phyloP scores from a whole-genome alignment of 352 stramenopile species.

The Phytopythium mirpurense region DNA sequence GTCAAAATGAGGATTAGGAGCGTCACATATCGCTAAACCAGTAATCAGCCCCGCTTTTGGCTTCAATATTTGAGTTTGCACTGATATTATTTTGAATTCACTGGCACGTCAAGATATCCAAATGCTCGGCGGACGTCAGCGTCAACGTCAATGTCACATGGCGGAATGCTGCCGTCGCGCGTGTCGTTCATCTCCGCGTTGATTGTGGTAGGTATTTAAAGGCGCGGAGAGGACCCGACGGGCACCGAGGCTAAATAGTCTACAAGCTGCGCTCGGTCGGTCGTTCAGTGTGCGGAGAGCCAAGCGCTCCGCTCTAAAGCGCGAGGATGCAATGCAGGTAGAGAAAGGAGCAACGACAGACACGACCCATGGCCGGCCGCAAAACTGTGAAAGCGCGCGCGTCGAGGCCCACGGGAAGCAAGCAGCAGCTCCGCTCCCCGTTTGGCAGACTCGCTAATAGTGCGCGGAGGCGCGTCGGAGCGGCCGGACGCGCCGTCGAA shows the following conservation, averaged over 20 bases:
- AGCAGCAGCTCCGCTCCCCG: not conserved
- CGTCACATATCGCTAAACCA: not conserved
- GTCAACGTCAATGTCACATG: no score
- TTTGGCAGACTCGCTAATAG: not conserved
- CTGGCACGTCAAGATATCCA: no score
- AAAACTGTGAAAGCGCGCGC: not conserved
- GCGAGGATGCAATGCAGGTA: slow-evolving; percentile 3
- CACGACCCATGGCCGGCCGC: not conserved
- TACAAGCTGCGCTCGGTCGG: slow-evolving; percentile 6
- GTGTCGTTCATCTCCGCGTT: no score
- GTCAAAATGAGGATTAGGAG: slow-evolving; percentile 5
- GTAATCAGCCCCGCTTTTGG: no score
- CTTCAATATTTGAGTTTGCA: no score
- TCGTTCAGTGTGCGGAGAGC: not conserved
- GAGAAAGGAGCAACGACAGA: not conserved
- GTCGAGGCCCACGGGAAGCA: not conserved
- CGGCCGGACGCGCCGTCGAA: not conserved
- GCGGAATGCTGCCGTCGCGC: no score
- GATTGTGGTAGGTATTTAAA: slow-evolving; percentile 3
- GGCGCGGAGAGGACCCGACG: not conserved
- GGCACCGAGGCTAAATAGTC: slow-evolving; percentile 9
- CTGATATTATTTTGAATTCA: not conserved
- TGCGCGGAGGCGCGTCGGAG: not conserved
- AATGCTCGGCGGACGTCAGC: no score
- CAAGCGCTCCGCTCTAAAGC: not conserved